Evolutionary conservation across 2,329 filamentous ascomycete genomes (phyloP).

Genomic region (Fusarium pseudocircinatum): DNA sequence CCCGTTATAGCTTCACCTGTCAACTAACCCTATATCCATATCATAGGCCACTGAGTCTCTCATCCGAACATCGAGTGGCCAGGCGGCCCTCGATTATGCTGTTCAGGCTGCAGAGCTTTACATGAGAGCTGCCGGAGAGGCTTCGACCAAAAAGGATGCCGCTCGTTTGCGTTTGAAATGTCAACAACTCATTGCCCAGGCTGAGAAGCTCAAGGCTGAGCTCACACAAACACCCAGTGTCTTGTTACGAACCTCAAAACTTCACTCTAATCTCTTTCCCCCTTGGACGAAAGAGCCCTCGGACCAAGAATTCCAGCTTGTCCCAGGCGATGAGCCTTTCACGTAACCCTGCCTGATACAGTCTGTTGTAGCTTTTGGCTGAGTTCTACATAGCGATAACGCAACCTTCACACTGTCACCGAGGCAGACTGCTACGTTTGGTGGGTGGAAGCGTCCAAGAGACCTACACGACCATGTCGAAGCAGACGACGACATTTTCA

Average conservation of each 20-base stretch:
- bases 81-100: conserved; percentile 76
- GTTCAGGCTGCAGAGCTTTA: conserved; percentile 83
- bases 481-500: conserved; percentile 56
- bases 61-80: conserved; percentile 47
- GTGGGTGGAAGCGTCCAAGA: conserved; percentile 81
- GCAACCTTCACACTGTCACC: conserved; percentile 77
- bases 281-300: conserved; percentile 78
- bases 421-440: conserved; percentile 79
- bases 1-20: not conserved
- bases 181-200: conserved; percentile 73
- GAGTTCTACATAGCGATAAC: conserved; percentile 65
- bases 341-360: conserved; percentile 56
- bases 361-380: not conserved
- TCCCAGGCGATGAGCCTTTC: conserved; percentile 64
- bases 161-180: conserved; percentile 74
- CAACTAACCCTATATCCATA: conserved; percentile 4
- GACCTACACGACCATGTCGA: conserved; percentile 60
- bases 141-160: conserved; percentile 70
- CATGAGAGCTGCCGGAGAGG: conserved; percentile 76
- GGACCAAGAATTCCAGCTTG: conserved; percentile 68
- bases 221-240: conserved; percentile 53
- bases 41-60: conserved; percentile 53
- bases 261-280: conserved; percentile 86
- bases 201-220: conserved; percentile 76
- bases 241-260: conserved; percentile 77